phyloP scores from a whole-genome alignment of 768 basidiomycete genomes.

The Leccinum fibrillosum region DNA sequence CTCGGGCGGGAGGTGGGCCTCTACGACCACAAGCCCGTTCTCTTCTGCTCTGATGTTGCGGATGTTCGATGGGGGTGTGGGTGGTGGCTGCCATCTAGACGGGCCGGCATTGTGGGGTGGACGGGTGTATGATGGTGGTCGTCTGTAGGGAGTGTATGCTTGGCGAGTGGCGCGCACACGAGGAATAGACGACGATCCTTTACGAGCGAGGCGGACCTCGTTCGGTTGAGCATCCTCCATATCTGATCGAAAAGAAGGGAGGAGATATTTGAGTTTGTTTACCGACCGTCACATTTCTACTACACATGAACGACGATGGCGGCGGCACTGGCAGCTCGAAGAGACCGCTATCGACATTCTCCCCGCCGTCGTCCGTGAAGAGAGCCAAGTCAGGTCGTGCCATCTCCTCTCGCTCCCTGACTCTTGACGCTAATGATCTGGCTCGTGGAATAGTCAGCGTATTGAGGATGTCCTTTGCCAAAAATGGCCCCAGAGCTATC shows the following conservation, averaged over 20 bases:
- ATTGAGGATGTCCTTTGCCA: conserved; percentile 63
- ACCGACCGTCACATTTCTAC: background rate
- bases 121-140: background rate
- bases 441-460: conserved; percentile 50
- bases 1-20: conserved; percentile 8
- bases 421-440: conserved; percentile 70
- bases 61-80: background rate
- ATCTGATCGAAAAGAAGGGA: background rate
- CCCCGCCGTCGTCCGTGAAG: conserved; percentile 12
- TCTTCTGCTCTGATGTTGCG: background rate
- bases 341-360: conserved; percentile 8
- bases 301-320: conserved; percentile 14
- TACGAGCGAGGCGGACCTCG: conserved; percentile 34
- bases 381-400: conserved; percentile 30
- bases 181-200: conserved; percentile 30
- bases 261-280: conserved; percentile 24
- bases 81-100: conserved; percentile 1
- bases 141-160: background rate
- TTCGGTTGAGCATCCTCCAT: conserved; percentile 41
- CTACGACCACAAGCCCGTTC: conserved; percentile 2
- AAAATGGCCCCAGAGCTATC: conserved; percentile 59
- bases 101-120: background rate
- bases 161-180: conserved; percentile 15
- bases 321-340: conserved; percentile 7
- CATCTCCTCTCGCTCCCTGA: conserved; percentile 72